Conservation (phyloP, 2,329 filamentous ascomycete genomes). For the Cordyceps pruinosa region DNA sequence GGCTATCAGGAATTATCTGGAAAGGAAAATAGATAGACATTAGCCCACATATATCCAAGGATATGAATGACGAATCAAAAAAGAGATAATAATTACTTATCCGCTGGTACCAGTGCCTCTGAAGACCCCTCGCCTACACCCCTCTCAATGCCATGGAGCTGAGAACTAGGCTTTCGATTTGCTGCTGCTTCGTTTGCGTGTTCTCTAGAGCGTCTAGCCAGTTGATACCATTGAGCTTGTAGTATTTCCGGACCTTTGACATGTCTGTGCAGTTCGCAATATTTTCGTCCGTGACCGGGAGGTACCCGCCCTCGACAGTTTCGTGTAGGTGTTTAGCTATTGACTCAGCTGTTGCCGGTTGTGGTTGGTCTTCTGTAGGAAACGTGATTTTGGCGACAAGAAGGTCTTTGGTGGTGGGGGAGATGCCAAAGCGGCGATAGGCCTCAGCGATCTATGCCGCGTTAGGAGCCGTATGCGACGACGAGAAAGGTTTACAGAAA, state of each 20-base stretch:
- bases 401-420: slow-evolving; percentile 62
- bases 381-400: slow-evolving; percentile 73
- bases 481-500: neutral
- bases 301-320: slow-evolving; percentile 54
- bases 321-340: slow-evolving; percentile 53
- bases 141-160: slow-evolving; percentile 63
- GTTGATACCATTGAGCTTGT: slow-evolving; percentile 66
- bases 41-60: slow-evolving; percentile 5
- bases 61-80: slow-evolving; percentile 11
- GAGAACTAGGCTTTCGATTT: slow-evolving; percentile 63
- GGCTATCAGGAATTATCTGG: slow-evolving; percentile 3
- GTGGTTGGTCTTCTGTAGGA: slow-evolving; percentile 35
- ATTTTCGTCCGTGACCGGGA: slow-evolving; percentile 56
- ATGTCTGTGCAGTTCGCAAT: slow-evolving; percentile 56
- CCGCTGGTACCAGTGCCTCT: neutral
- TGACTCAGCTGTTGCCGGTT: slow-evolving; percentile 36
- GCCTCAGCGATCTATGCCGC: slow-evolving; percentile 71
- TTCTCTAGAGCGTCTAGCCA: slow-evolving; percentile 40
- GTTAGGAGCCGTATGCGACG: neutral
- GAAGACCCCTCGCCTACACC: slow-evolving; percentile 17
- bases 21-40: slow-evolving; percentile 10
- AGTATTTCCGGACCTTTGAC: slow-evolving; percentile 70
- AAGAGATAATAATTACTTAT: slow-evolving; percentile 8
- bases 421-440: slow-evolving; percentile 81
- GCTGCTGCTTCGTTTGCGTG: slow-evolving; percentile 33